A percentile compares a stretch with the other conserved stretches of the same genome.
Conservation (phyloP, 306 rosid species). For the Lathyrus oleraceus region DNA sequence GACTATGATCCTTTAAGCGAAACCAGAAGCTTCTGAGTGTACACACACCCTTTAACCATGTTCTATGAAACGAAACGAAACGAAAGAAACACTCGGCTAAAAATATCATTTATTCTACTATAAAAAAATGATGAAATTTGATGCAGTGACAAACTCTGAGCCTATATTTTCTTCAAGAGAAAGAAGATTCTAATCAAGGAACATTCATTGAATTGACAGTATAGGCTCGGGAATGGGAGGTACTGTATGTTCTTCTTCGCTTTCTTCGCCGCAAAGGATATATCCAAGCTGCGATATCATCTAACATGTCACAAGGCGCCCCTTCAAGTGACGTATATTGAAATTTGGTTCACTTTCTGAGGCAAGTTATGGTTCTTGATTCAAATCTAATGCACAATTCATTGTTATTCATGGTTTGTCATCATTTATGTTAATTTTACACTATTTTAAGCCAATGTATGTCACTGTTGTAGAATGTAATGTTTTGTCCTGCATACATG, state of each 20-base stretch:
- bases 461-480: constrained; percentile 44
- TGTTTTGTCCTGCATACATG: constrained; percentile 32
- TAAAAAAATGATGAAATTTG: constrained; percentile 43
- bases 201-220: constrained; percentile 35
- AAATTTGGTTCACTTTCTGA: constrained; percentile 32
- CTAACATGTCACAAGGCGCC: constrained; percentile 34
- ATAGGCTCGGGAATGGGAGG: constrained; percentile 35
- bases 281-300: constrained; percentile 30
- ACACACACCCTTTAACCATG: constrained; percentile 51
- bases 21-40: constrained; percentile 90
- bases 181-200: constrained; percentile 44
- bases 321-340: constrained; percentile 37
- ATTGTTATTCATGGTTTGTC: constrained; percentile 28
- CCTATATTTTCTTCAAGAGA: constrained; percentile 45
- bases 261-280: constrained; percentile 41
- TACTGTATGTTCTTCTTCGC: constrained; percentile 41
- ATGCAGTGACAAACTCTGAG: constrained; percentile 56
- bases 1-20: constrained; percentile 85
- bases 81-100: constrained; percentile 50
- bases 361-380: constrained; percentile 37
- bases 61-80: constrained; percentile 50
- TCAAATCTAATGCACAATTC: constrained; percentile 42
- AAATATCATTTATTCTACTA: constrained; percentile 34
- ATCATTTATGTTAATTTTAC: constrained; percentile 28
- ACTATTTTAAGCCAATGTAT: constrained; percentile 38